phyloP scores from a whole-genome alignment of 23 red algal genomes.

The Cyanidium caldarium region DNA sequence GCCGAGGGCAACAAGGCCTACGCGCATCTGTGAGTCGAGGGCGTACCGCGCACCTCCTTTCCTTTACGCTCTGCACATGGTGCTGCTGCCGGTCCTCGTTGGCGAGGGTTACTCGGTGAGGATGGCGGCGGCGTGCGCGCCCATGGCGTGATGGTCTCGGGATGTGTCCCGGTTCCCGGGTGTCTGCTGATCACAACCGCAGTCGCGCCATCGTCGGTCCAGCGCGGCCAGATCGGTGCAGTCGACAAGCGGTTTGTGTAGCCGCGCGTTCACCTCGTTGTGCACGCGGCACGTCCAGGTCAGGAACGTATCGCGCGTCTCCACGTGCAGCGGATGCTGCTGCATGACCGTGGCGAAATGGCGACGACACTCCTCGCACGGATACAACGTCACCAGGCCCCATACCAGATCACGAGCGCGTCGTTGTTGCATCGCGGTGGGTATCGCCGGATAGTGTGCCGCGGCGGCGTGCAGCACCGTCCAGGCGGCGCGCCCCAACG shows the following conservation, averaged over 20 bases:
- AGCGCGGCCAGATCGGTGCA: neutral
- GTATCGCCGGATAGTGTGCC: neutral
- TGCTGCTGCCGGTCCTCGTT: too few species aligned
- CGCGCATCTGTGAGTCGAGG: slow-evolving; percentile 37
- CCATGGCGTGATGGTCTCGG: neutral
- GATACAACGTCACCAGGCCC: neutral
- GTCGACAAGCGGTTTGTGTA: neutral
- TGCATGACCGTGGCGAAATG: slow-evolving; percentile 6
- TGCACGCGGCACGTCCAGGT: slow-evolving; percentile 1
- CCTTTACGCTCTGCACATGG: too few species aligned
- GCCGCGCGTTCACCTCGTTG: slow-evolving; percentile 11
- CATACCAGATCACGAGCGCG: neutral
- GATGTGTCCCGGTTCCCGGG: neutral
- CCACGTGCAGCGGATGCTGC: neutral
- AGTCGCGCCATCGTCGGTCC: slow-evolving; percentile 7
- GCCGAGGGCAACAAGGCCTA: slow-evolving; percentile 66
- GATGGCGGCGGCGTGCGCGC: neutral
- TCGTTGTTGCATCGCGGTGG: neutral
- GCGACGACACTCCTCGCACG: slow-evolving; percentile 5
- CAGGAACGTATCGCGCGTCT: neutral
- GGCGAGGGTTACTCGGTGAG: too few species aligned
- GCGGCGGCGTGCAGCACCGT: slow-evolving; percentile 8
- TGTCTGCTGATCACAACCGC: neutral
- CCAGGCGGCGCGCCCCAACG: slow-evolving; percentile 9
- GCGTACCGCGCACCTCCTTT: too few species aligned